Evolutionary conservation across 2,329 filamentous ascomycete species (phyloP), one percentile per base, ranked within the genome.

Genomic region (Clonostachys rosea): DNA sequence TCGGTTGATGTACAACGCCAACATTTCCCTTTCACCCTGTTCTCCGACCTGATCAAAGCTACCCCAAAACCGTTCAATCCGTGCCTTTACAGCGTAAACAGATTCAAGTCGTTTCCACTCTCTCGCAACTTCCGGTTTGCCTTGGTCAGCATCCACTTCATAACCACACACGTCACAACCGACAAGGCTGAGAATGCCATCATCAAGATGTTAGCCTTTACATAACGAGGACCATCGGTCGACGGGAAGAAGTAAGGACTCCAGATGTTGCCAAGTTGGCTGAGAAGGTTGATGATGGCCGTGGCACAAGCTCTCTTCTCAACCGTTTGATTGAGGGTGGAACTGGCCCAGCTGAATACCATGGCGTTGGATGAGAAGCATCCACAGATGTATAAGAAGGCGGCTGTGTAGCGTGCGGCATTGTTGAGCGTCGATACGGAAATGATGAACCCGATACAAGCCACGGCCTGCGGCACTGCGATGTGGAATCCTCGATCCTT

Each of bases 401-500:
- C 14, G 8, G 48, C 34, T n/a, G 43, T 33, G 20, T 50, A 50
- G 30, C 81, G 66, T 0, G 78, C 75, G 0, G 68, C 79, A 2
- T 69, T 71, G 13, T 65, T 61, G 0, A 72, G 75, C 0, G 81
- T 84, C 0, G 76, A 65, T 3, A 79, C 80, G 5, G 77, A 76
- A 18, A 86, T 66, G 49, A 85, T 77, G 59, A 82, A 86, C 2
- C 78, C 74, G 1, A 63, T 62, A 2, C 84, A 66, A 3, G 76
- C 76, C 34, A 84, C 65, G 34, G 68, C 74, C 11, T 83, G 67
- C 0, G 81, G 81, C 0, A 78, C 52, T 0, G 72, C 69, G 45
- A 86, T 75, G 55, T 85, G 83, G 51, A 75, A 73, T 56, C 79
- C 83, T 11, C 81, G 73, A 53, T 86, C 81, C n/a, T 76, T 75